These are phyloP conservation scores for Gynandropsis gynandra DNA, from an alignment of 345 rosid species.

Conservation along the genomic window DNA sequence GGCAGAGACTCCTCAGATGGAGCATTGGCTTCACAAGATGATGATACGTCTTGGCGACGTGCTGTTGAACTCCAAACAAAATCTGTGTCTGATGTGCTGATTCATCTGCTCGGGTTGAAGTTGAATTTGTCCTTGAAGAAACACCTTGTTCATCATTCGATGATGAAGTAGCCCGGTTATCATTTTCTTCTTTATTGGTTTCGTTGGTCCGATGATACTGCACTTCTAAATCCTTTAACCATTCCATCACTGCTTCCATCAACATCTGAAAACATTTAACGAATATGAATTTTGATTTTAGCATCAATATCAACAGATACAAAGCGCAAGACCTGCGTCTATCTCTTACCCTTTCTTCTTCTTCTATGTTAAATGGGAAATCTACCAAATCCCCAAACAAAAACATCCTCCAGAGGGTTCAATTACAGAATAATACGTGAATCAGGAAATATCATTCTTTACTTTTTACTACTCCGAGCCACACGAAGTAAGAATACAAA, in stretches of 20 bases:
- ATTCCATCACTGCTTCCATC: conserved; percentile 72
- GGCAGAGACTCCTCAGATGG: too few relatives aligned
- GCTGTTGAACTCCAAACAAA: conserved; percentile 33
- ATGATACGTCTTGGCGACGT: conserved; percentile 19
- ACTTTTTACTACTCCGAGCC: too few relatives aligned
- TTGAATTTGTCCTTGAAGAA: too few relatives aligned
- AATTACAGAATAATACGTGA: too few relatives aligned
- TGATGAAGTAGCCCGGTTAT: too few relatives aligned
- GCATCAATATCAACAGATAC: neutral
- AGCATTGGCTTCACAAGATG: conserved; percentile 17
- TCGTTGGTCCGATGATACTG: conserved; percentile 23
- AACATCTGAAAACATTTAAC: conserved; percentile 55
- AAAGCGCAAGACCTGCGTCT: neutral
- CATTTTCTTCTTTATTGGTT: conserved; percentile 25
- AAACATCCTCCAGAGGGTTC: too few relatives aligned
- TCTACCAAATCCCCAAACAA: conserved; percentile 68
- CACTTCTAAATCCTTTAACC: conserved; percentile 56
- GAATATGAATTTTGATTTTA: too few relatives aligned
- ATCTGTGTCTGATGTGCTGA: too few relatives aligned
- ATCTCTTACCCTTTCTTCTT: conserved; percentile 85
- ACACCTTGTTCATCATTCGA: conserved; percentile 23
- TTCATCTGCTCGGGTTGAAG: too few relatives aligned
- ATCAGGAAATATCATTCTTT: too few relatives aligned
- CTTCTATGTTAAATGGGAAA: conserved; percentile 63
- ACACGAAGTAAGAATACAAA: too few relatives aligned